Evolutionary conservation across 2,329 filamentous ascomycete genomes (phyloP), one percentile per base, ranked within the genome.

Genomic region (Berkeleyomyces rouxiae): DNA sequence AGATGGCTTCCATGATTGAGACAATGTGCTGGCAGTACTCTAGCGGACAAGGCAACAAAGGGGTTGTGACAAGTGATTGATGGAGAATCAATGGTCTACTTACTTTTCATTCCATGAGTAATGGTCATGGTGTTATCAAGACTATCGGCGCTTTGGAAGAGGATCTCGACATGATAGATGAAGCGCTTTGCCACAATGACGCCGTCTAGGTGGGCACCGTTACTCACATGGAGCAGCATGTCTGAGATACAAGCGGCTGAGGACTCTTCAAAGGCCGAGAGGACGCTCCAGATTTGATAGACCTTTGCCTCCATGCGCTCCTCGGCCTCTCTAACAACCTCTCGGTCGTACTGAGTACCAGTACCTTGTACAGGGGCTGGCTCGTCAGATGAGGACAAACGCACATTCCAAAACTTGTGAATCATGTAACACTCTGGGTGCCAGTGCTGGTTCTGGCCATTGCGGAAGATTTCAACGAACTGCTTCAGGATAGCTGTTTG

Each of bases 391-490:
- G 60, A 53, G 7, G 63, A 44, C 44, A 99, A 78, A 60, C 93
- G 85, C 65, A 99, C 93, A 71, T 97, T 99, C 93, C 93, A 99
- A 74, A 97, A 99, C 71, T 99, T 99, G 76, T 99, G 93, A 66
- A 99, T 99, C 93, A 99, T 99, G 74, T 99, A 99, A 74, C 93
- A 99, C 74, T 99, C 93, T 1, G 93, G 93, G 71, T 99, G 93
- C 93, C 93, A 99, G 72, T 99, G 93, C 71, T 99, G 93, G 71
- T 97, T 96, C 72, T 96, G 88, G 1, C 92, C 92, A 73, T 97
- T 97, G 68, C 93, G 86, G 74, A 91, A 99, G 66, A 99, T 97
- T 74, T 99, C 93, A 65, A 99, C 93, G 72, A 99, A 99, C 72
- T 99, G 93, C 76, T 99, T 99, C 51, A 99, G 78, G 66, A 99